Conservation (phyloP, 306 rosid genomes). For the Cicer cuneatum region DNA sequence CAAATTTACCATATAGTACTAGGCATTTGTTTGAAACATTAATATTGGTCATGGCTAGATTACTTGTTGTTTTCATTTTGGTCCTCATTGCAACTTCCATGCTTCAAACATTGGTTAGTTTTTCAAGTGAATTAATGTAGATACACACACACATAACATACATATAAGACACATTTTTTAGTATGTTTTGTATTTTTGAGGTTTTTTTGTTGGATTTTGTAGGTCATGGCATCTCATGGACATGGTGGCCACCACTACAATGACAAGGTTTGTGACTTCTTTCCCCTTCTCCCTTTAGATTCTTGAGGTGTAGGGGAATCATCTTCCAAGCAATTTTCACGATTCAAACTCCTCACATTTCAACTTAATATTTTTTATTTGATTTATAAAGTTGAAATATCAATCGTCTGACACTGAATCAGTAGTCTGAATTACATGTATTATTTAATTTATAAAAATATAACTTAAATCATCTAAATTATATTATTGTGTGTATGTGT, state of each 20-base stretch:
- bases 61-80: conserved; percentile 54
- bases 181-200: background rate
- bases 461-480: no score
- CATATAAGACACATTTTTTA: background rate
- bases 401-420: no score
- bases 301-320: background rate
- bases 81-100: conserved; percentile 68
- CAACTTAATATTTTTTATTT: no score
- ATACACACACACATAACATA: background rate
- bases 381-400: no score
- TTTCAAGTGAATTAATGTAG: conserved; percentile 2
- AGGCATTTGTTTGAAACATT: conserved; percentile 33
- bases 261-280: conserved; percentile 44
- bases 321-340: background rate
- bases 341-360: no score
- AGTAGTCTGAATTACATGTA: no score
- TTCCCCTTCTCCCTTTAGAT: background rate
- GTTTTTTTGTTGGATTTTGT: conserved; percentile 30
- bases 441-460: no score
- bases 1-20: conserved; percentile 3
- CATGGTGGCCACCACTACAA: conserved; percentile 62
- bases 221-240: conserved; percentile 77
- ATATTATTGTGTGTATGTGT: no score
- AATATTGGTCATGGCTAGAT: conserved; percentile 62
- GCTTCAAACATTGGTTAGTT: conserved; percentile 70